Base-by-base conservation (phyloP, 2,329 filamentous ascomycete genomes). In the Bipolaris oryzae region DNA sequence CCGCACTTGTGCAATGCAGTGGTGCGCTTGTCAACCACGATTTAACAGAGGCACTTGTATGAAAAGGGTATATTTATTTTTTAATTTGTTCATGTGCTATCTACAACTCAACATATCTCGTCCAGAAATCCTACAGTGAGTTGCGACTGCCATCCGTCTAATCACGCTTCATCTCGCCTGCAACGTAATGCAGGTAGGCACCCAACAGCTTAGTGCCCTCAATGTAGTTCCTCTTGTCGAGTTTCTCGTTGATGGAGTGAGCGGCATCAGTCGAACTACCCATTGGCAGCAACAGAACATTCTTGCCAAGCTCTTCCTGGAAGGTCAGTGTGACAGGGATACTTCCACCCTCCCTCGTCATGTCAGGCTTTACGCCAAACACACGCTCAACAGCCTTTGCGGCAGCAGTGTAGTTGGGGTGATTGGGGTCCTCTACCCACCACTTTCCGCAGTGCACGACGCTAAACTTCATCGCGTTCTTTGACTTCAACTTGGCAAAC, bases 391-490 rank as follows among this genome's bases (percentile, higher is more conserved):
- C 92, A n/a, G 95, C 95, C 85, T 96, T 98, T 73, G 89, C 87
- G 13, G 95, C 95, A 23, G 94, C 94, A 28, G 87, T 86, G 80
- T 98, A 99, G 84, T 99, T 99, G 92, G 95, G 98, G 84, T 99
- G 94, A 81, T 96, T 95, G 28, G 95, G 94, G 74, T 90, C 93
- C 44, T 96, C 92, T 45, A 96, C 92, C 95, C 95, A 99, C 95
- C 95, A 99, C 81, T 97, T 97, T 68, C 95, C 95, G 57, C 88
- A 89, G 82, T 99, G 95, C 79, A 94, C 88, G 56, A 93, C 84
- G 74, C 84, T 87, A 50, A 92, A 88, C 70, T 91, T 90, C 73
- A 96, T 78, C 15, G 84, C 92, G 83, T 99, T 99, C 85, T 99
- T 99, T 79, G 89, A 95, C 64, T 87, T 86, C 33, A 98, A 84